Evolutionary conservation across 1,139 yeast genomes (phyloP), one percentile per base, ranked within the genome.

Genomic region (Candida sojae): DNA sequence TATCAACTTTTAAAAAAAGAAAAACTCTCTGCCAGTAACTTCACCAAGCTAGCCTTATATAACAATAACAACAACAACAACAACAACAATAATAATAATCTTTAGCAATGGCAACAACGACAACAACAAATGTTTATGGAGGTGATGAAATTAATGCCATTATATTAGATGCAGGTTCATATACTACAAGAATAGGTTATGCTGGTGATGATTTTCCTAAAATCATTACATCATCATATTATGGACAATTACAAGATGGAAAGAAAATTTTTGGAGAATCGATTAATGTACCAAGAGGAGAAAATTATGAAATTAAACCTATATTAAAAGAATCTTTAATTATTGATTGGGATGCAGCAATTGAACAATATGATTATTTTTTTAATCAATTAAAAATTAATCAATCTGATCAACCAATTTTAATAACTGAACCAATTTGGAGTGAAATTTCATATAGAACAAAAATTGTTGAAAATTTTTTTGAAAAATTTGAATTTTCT

Each of bases 181-280:
- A 77, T 55, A 73, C 82, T 52, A 90, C 97, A 4, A 82, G 95
- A 49, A 82, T 88, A 25, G 99, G 99, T 1, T 92, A 83, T 65
- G 96, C 98, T 5, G 99, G 99, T 8, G 96, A 91, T 54, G 99
- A 93, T 65, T 80, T 84, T 51, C 99, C 99, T 6, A 83, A 87
- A 55, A 72, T 86, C 1, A 83, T 87, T 35, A 68, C 87, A 6
- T 89, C 97, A 1, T 86, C 96, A 0, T 74, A 64, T 53, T 86
- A 70, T 53, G 71, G 72, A 9, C 47, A 53, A 17, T 44, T 41
- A 2, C 25, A 34, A 7, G 39, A 39, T 13, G 46, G 44, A 6
- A 47, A 40, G 11, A 61, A 60, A 46, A 58, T 71, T 47, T 82
- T 77, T 60, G 93, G 88, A 38, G 85, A 80, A 46, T 61, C 79